These are phyloP conservation scores for Panicum miliaceum DNA, from an alignment of 176 grass and related monocot genomes.

Conservation along the genomic window DNA sequence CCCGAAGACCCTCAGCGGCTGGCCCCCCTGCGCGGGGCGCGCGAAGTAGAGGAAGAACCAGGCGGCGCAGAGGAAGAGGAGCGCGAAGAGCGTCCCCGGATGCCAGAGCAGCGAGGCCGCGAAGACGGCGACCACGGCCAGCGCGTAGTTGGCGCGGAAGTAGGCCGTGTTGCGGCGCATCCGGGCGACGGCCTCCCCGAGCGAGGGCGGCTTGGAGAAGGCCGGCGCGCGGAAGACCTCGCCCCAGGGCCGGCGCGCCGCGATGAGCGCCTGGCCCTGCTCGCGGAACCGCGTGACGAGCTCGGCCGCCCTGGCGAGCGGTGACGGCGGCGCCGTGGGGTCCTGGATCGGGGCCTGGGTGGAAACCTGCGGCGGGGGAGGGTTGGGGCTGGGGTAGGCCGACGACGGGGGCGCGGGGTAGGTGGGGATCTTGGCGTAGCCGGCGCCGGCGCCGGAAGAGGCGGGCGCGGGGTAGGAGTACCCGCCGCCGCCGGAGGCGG, in stretches of 20 bases:
- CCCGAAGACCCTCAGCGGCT: constrained; percentile 68
- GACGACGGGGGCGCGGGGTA: constrained; percentile 46
- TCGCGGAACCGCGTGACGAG: constrained; percentile 71
- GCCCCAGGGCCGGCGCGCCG: constrained; percentile 75
- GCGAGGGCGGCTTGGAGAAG: constrained; percentile 63
- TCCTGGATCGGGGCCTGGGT: constrained; percentile 21
- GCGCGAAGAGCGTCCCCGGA: constrained; percentile 67
- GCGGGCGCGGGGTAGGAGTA: constrained; percentile 45
- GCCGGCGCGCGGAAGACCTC: constrained; percentile 69
- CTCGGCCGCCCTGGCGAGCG: constrained; percentile 55
- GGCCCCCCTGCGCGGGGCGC: constrained; percentile 32
- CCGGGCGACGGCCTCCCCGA: constrained; percentile 59
- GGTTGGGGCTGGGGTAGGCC: constrained; percentile 47
- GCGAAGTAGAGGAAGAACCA: constrained; percentile 98
- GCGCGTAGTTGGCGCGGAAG: constrained; percentile 91
- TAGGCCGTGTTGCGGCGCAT: constrained; percentile 78
- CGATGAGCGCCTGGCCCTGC: constrained; percentile 70
- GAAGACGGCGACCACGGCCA: constrained; percentile 53
- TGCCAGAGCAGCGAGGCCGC: constrained; percentile 78
- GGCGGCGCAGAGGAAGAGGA: constrained; percentile 61
- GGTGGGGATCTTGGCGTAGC: constrained; percentile 59
- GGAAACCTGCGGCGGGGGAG: neutral
- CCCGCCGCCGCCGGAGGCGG: neutral
- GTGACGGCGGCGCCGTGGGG: constrained; percentile 47
- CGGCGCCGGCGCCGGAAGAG: neutral